Base-by-base conservation (phyloP, 2,329 filamentous ascomycete species). In the Alternaria gaisen region DNA sequence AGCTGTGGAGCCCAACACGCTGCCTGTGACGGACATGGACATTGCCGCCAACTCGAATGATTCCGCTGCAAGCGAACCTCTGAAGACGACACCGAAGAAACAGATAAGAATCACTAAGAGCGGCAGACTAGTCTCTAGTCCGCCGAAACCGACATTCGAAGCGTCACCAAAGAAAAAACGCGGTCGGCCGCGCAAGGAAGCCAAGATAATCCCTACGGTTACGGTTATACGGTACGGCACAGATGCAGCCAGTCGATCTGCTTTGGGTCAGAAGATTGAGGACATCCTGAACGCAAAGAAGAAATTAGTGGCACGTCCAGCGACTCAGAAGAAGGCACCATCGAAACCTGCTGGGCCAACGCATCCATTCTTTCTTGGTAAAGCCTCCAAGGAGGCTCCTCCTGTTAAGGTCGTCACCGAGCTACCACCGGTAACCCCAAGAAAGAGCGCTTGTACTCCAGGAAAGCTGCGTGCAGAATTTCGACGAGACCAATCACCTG, bases 331-430 rank as follows among this genome's bases (percentile, higher is more conserved):
- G 52, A 67, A 73, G 56, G 30, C 52, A 40, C 46, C 70, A 24
- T 41, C 60, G 36, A 79, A 78, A 63, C 72, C 76, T 63, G 54
- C 69, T 52, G 68, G 69, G 14, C 69, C 78, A 43, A 85, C 86
- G 0, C 89, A 93, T 77, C 90, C 91, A 0, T 91, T 93, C 72
- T 93, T 93, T 71, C 72, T 84, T 16, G 86, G 85, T 6, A 91
- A 88, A 67, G 22, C 81, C 7, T 72, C 67, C 41, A 71, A 69
- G 52, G 63, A 71, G 24, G 66, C 69, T 7, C 46, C 47, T 36
- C 26, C 72, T 66, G 47, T 64, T 10, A 69, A 68, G 34, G 28
- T 60, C 1, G 42, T 55, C 12, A 11, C 47, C 5, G 56, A 71
- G 11, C 41, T 57, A n/a, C 65, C 48, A 5, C 62, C 55, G 14